Conservation (phyloP, 1,284 basidiomycete species). For the Rhodotorula mucilaginosa region DNA sequence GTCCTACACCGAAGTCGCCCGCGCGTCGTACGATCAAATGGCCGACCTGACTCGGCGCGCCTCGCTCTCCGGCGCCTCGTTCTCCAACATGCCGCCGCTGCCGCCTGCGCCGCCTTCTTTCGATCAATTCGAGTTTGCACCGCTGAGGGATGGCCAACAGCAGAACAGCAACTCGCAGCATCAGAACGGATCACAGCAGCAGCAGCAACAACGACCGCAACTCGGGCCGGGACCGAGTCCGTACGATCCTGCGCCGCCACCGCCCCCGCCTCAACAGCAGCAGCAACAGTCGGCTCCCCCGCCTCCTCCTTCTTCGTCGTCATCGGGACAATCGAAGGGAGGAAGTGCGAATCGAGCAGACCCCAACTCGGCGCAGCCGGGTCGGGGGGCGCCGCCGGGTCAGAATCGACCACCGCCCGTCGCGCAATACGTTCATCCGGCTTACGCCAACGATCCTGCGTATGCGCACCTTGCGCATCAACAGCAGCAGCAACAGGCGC, state of each 20-base stretch:
- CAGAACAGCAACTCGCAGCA: background rate
- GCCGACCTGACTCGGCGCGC: slow-evolving; percentile 68
- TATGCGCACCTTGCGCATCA: background rate
- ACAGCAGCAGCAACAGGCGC: slow-evolving; percentile 4
- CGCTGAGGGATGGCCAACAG: background rate
- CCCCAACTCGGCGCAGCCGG: background rate
- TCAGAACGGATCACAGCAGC: slow-evolving; percentile 4
- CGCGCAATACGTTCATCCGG: slow-evolving; percentile 16
- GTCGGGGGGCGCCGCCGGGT: background rate
- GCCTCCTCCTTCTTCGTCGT: too few relatives aligned
- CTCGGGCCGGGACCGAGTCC: background rate
- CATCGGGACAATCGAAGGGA: too few relatives aligned
- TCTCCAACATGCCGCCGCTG: slow-evolving; percentile 24
- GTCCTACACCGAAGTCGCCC: slow-evolving; percentile 60
- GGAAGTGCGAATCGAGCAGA: background rate
- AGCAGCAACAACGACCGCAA: slow-evolving; percentile 4
- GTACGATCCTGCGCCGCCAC: background rate
- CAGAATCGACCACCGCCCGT: background rate
- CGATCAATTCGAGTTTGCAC: slow-evolving; percentile 29
- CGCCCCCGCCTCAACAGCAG: background rate
- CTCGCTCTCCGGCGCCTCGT: slow-evolving; percentile 27
- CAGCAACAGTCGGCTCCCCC: slow-evolving; percentile 29
- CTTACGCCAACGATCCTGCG: slow-evolving; percentile 1
- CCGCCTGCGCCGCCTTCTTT: slow-evolving; percentile 35
- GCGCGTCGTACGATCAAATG: slow-evolving; percentile 66